Percentiles rank a stretch among this genome's conserved stretches.
Conservation (phyloP, 1,284 basidiomycete species). For the Paramarasmius palmivorus region DNA sequence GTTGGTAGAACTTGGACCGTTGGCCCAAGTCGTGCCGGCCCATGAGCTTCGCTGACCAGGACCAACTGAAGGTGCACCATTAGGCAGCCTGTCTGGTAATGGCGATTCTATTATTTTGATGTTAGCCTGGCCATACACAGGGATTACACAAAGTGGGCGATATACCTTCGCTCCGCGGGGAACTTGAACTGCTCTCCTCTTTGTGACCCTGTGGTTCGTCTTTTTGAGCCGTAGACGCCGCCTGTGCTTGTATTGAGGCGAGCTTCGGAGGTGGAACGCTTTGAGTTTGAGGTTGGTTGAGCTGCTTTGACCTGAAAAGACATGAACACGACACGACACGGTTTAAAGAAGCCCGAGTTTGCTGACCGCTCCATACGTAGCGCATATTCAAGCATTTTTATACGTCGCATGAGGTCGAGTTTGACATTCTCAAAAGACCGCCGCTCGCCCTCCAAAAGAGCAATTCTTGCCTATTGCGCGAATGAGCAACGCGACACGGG, state of each 20-base stretch:
- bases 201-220: conserved; percentile 71
- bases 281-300: conserved; percentile 55
- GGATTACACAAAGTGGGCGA: conserved; percentile 16
- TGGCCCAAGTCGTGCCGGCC: conserved; percentile 51
- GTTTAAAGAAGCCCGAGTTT: conserved; percentile 17
- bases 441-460: conserved; percentile 95
- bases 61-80: conserved; percentile 47
- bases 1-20: conserved; percentile 39
- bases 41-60: conserved; percentile 56
- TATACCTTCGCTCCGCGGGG: conserved; percentile 79
- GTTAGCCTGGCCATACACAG: conserved; percentile 13
- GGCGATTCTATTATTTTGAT: conserved; percentile 57
- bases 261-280: conserved; percentile 61
- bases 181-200: conserved; percentile 75
- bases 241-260: conserved; percentile 55
- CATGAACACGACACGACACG: conserved; percentile 31
- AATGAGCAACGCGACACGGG: conserved; percentile 21
- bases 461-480: conserved; percentile 81
- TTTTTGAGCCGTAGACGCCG: conserved; percentile 52
- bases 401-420: conserved; percentile 91
- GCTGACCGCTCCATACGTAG: conserved; percentile 89
- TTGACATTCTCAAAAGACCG: conserved; percentile 97
- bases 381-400: conserved; percentile 99
- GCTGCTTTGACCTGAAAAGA: conserved; percentile 74
- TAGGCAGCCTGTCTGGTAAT: conserved; percentile 66